A percentile compares a stretch with the other conserved stretches of the same genome.
Conservation (phyloP, 768 basidiomycete species). For the Rhodotorula kratochvilovae region DNA sequence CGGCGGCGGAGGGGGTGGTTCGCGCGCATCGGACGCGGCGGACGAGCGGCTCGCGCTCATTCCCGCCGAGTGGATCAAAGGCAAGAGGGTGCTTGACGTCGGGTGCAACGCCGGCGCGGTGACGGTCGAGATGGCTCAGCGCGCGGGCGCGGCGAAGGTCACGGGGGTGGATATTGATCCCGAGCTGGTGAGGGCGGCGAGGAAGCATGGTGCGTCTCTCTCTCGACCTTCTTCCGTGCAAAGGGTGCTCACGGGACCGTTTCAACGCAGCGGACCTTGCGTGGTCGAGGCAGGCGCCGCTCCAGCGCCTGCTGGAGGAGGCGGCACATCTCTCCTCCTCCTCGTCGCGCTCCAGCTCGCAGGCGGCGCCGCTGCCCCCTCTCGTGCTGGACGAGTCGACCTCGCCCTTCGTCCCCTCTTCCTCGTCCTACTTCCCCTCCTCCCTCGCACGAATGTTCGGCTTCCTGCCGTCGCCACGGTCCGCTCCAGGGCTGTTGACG, state of each 20-base stretch:
- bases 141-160: constrained; percentile 60
- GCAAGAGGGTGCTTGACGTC: constrained; percentile 67
- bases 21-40: constrained; percentile 36
- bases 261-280: constrained; percentile 6
- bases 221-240: neutral
- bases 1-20: neutral
- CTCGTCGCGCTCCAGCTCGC: neutral
- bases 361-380: neutral
- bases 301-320: constrained; percentile 16
- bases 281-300: constrained; percentile 27
- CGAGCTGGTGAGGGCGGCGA: constrained; percentile 66
- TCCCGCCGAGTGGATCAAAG: constrained; percentile 55
- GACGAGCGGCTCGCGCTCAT: constrained; percentile 67
- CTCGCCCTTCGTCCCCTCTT: neutral
- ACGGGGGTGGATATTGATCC: constrained; percentile 82
- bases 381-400: neutral
- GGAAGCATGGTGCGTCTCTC: constrained; percentile 58
- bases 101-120: constrained; percentile 85
- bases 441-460: constrained; percentile 74
- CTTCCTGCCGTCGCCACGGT: constrained; percentile 61
- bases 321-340: constrained; percentile 1
- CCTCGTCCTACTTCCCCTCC: constrained; percentile 61
- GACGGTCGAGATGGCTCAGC: constrained; percentile 73
- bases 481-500: constrained; percentile 36
- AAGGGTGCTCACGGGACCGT: too few species aligned